Evolutionary conservation across 257 asterid genomes (phyloP).

Genomic region (Petunia secreta): DNA sequence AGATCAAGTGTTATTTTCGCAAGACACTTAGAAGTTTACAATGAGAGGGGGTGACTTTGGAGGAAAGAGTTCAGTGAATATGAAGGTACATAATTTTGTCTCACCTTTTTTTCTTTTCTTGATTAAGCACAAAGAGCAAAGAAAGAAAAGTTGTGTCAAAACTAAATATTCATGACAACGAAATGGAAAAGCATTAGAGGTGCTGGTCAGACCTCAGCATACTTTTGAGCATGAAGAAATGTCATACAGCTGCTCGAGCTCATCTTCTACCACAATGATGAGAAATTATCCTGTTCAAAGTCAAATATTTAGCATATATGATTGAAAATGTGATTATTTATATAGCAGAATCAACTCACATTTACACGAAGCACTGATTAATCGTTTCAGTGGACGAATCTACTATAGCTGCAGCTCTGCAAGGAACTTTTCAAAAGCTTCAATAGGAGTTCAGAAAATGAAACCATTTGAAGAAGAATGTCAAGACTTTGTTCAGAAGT

Average conservation of each 20-base stretch:
- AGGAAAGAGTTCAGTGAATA: not conserved
- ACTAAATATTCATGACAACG: not conserved
- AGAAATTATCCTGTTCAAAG: slow-evolving; percentile 2
- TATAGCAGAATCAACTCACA: not conserved
- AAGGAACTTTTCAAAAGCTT: not conserved
- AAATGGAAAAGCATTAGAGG: not conserved
- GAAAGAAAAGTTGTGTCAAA: not conserved
- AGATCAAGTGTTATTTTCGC: not conserved
- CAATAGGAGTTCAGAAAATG: not conserved
- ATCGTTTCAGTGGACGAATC: not conserved
- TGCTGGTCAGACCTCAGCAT: not conserved
- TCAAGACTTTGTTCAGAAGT: not conserved
- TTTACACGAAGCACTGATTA: not conserved
- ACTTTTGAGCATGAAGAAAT: not conserved
- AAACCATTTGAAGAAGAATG: not conserved
- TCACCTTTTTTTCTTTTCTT: not conserved
- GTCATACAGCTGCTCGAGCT: not conserved
- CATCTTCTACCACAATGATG: not conserved
- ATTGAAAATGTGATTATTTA: not conserved
- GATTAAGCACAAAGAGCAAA: not conserved
- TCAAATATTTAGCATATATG: not conserved
- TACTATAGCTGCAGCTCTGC: not conserved
- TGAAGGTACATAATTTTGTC: not conserved
- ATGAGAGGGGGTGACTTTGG: not conserved
- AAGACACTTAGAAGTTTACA: not conserved